These are phyloP conservation scores for Cladosporium sp. DNA, from an alignment of 2,329 filamentous ascomycete species.

Conservation along the genomic window DNA sequence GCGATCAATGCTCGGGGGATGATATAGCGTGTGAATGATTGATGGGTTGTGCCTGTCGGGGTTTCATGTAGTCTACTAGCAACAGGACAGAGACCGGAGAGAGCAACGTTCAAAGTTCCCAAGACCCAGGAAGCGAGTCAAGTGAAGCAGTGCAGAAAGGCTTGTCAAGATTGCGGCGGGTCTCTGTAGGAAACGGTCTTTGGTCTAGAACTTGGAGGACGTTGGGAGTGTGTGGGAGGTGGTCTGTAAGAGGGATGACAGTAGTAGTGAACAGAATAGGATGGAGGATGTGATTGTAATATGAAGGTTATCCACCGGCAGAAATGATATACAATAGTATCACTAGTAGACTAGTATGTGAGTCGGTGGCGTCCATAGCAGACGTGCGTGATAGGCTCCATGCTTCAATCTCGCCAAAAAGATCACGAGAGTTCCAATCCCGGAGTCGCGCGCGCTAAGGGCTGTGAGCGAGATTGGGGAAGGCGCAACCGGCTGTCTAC, in stretches of 20 bases:
- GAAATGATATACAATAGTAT: no score
- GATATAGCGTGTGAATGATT: no score
- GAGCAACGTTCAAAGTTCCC: no score
- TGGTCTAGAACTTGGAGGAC: background rate
- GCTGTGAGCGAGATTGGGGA: constrained; percentile 1
- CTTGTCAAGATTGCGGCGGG: constrained; percentile 1
- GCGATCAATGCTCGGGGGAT: no score
- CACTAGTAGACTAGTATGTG: background rate
- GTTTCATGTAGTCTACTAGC: no score
- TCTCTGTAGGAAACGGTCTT: constrained; percentile 1
- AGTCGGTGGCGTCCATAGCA: constrained; percentile 6
- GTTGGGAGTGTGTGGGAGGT: background rate
- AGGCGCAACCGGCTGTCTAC: background rate
- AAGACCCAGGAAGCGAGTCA: constrained; percentile 1
- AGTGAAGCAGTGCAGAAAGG: background rate
- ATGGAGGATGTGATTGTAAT: no score
- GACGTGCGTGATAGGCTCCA: background rate
- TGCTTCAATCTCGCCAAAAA: background rate
- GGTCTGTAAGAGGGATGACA: no score
- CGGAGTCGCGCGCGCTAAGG: constrained; percentile 8
- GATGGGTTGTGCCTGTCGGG: no score
- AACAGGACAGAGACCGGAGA: no score
- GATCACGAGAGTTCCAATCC: no score
- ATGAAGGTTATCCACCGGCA: no score
- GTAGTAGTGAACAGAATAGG: no score